Percentiles rank a stretch among this genome's conserved stretches.
phyloP scores from a whole-genome alignment of 495 filamentous ascomycete species.

The Tuber aestivum region DNA sequence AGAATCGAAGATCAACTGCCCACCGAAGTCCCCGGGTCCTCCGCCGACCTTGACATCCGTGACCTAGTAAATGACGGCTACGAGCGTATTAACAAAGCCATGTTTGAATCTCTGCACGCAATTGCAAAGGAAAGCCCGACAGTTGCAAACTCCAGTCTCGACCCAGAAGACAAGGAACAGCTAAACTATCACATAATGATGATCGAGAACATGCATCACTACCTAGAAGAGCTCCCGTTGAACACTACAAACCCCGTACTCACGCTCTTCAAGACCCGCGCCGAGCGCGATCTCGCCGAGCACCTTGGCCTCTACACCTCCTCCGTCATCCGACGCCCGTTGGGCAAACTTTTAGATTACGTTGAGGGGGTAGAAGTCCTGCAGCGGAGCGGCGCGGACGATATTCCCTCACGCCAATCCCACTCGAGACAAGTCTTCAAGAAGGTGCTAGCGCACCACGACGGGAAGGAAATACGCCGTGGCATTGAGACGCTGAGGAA shows the following conservation, averaged over 20 bases:
- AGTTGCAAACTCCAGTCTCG: constrained; percentile 48
- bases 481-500: constrained; percentile 81
- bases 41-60: constrained; percentile 60
- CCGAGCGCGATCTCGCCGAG: constrained; percentile 72
- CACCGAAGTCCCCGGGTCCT: constrained; percentile 42
- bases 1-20: constrained; percentile 42
- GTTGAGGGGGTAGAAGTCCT: constrained; percentile 74
- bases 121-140: constrained; percentile 89
- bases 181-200: constrained; percentile 94
- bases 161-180: constrained; percentile 87
- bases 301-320: constrained; percentile 82
- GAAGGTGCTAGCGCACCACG: constrained; percentile 72
- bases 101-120: constrained; percentile 93
- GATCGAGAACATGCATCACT: constrained; percentile 99
- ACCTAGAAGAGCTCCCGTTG: constrained; percentile 67
- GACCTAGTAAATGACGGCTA: constrained; percentile 80
- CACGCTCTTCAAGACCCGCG: constrained; percentile 70
- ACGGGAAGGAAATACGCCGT: constrained; percentile 72
- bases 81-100: constrained; percentile 79
- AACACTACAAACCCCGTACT: constrained; percentile 70
- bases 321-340: constrained; percentile 77
- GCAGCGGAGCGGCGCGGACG: constrained; percentile 48
- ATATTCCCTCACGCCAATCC: constrained; percentile 65
- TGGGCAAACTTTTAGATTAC: constrained; percentile 80
- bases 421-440: constrained; percentile 75